A percentile compares a stretch with the other conserved stretches of the same genome.
Evolutionary conservation across 331 rosid genomes (phyloP).

Genomic region (Dryas integrifolia): DNA sequence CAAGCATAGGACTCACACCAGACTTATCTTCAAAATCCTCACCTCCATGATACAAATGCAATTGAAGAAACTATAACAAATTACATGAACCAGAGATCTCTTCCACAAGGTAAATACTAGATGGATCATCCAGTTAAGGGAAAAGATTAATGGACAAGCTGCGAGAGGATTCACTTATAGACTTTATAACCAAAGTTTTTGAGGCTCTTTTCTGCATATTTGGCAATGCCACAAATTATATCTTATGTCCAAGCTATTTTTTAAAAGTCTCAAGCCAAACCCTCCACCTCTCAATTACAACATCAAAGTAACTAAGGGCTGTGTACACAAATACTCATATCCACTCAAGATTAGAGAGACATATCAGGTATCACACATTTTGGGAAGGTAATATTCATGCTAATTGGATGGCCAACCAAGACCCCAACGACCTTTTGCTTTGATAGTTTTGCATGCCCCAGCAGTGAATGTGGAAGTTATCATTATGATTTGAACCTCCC

Average conservation of each 20-base stretch:
- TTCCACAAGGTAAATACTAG: not conserved
- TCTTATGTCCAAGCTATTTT: not conserved
- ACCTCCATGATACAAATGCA: not conserved
- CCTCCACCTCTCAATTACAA: not conserved
- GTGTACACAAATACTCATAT: not conserved
- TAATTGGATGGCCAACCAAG: conserved; percentile 4
- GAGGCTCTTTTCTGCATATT: not conserved
- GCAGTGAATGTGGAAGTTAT: conserved; percentile 7
- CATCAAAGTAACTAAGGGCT: conserved; percentile 1
- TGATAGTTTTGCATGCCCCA: conserved; percentile 4
- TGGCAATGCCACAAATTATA: not conserved
- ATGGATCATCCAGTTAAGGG: not conserved
- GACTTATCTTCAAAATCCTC: not conserved
- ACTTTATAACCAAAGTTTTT: not conserved
- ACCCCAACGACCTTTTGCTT: conserved; percentile 9
- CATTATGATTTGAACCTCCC: conserved; percentile 15
- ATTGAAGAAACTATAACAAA: not conserved
- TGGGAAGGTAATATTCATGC: conserved; percentile 15
- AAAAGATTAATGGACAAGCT: not conserved
- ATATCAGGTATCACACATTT: not conserved
- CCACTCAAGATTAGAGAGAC: conserved; percentile 9
- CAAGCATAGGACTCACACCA: not conserved
- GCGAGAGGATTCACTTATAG: not conserved
- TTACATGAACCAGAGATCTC: not conserved
- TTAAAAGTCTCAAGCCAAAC: not conserved